Base-by-base conservation (phyloP, 176 grass and related monocot species). In the Rhynchospora breviuscula region DNA sequence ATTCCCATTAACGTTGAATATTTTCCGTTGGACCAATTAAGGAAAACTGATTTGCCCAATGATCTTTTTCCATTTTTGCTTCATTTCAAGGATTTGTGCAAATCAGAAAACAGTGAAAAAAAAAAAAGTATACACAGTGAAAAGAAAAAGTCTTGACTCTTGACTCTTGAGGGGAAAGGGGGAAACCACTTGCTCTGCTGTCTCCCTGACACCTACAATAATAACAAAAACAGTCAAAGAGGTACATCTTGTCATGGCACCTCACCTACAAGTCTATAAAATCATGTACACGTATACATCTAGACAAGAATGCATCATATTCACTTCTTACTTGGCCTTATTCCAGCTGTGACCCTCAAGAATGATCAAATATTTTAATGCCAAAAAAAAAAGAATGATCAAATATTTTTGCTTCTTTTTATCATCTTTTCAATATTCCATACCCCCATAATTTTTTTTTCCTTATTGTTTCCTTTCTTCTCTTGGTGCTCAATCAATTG, bases 141-240 rank as follows among this genome's bases (percentile, higher is more conserved):
- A 73, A 26, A 12, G 18, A 49, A 17, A 49, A 22, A 19, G 44
- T 22, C 48, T 22, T 72, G 68, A 56, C 21, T 26, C 17, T 67
- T 56, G 75, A 79, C 21, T 26, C 17, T 67, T 56, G 75, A 79
- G 14, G 75, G 40, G 75, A 67, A 69, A 84, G 33, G 46, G 26
- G 81, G 81, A 70, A 69, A 62, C 60, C 53, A 57, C 10, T 84
- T 71, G 81, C 44, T 35, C 18, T 63, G 81, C 45, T 84, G 81
- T 84, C 81, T 84, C 81, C 81, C 81, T 54, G 61, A 69, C 81
- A 84, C 81, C 63, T 84, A 54, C 81, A 84, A 65, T 84, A 83
- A 70, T 70, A 57, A 79, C 51, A 47, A 79, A 79, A 79, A 79
- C 23, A 79, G 51, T 79, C 51, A 59, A 59, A 11, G 29, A 54